Evolutionary conservation across 495 filamentous ascomycete species (phyloP).

Genomic region (Hypoxylon fuscum): DNA sequence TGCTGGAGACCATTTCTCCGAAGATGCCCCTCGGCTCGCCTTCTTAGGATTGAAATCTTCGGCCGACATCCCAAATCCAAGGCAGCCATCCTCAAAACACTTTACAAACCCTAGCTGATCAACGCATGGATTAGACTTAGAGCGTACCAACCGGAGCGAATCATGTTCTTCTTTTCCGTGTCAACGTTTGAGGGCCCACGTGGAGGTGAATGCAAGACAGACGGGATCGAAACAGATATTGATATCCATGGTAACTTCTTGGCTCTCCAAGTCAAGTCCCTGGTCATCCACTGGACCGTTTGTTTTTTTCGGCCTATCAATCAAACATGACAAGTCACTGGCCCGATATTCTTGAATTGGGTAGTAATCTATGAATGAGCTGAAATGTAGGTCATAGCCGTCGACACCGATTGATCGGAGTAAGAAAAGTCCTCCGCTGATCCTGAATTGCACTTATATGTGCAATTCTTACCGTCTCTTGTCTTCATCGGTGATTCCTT

Average conservation of each 20-base stretch:
- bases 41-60: neutral
- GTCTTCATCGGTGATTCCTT: constrained; percentile 4
- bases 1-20: neutral
- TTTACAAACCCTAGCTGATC: neutral
- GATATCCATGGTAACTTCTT: neutral
- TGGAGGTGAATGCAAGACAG: constrained; percentile 14
- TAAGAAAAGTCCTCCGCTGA: constrained; percentile 1
- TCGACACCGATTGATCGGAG: too few relatives aligned
- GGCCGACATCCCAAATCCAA: neutral
- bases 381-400: too few relatives aligned
- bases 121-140: constrained; percentile 3
- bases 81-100: constrained; percentile 2
- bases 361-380: neutral
- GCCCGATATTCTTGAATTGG: neutral
- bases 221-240: neutral
- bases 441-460: constrained; percentile 23
- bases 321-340: neutral
- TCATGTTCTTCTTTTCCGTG: neutral
- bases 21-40: neutral
- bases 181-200: constrained; percentile 1
- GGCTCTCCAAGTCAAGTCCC: neutral
- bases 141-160: neutral
- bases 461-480: neutral
- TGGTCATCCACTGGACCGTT: neutral
- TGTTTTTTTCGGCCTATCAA: neutral